Evolutionary conservation across 305 asterid genomes (phyloP), one percentile per base, ranked within the genome.

Genomic region (Ilex paraguariensis): DNA sequence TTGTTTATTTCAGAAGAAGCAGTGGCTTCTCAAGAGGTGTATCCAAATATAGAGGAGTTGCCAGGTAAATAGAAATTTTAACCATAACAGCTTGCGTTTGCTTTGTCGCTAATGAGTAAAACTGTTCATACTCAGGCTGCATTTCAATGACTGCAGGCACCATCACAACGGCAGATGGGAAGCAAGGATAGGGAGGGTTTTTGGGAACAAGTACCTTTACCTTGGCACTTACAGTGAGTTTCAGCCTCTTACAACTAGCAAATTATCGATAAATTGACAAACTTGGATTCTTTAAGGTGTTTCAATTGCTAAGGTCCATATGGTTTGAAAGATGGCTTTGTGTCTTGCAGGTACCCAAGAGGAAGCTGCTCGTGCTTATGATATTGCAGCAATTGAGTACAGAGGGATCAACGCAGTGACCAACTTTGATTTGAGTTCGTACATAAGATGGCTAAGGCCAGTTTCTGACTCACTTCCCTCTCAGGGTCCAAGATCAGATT

Each of bases 141-240:
- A 11, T 12, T 50, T 12, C 17, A 50, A 7, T 15, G n/a, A 54
- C 57, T 28, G 32, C 57, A 54, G 57, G 57, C 57, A 54, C 32
- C 57, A 54, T 17, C 57, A 50, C 11, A 54, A 54, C n/a, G 57
- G 57, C 10, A 54, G 57, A 54, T 54, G 57, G 57, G 57, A 54
- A 54, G 57, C 57, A 54, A 54, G 57, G 32, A 54, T 54, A 14
- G 57, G 57, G n/a, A 54, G 57, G 31, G 57, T 54, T 2, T 54
- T 54, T 54, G 57, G 57, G 3, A 54, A 17, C 57, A 54, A 14
- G 57, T 54, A 54, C n/a, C 57, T 54, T 21, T 54, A 54, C 32
- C 57, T 54, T 15, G 57, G 57, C 57, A 54, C 57, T 54, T 54
- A 54, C 32, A 54, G 57, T 54, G 57, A 54, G 57, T 54, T 54